Base-by-base conservation (phyloP, 495 filamentous ascomycete genomes). In the Bombardia bombarda region DNA sequence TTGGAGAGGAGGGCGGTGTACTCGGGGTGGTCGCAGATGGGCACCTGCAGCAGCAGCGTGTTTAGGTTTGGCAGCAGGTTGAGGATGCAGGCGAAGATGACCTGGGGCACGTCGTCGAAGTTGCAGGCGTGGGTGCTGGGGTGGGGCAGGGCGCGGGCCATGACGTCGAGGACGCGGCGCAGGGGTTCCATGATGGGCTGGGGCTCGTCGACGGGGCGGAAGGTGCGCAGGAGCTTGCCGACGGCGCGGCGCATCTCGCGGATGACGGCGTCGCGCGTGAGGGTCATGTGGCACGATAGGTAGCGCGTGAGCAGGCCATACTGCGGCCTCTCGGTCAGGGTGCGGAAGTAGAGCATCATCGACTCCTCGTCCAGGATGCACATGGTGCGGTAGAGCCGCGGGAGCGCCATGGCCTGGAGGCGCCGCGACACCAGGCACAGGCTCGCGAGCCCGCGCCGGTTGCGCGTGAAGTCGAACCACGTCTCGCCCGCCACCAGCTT, bases 401-500 rank as follows among this genome's bases (percentile, higher is more conserved):
- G 60, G 16, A 23, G 44, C n/a, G 57, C 57, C n/a, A 51, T 18
- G 25, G 40, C 33, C n/a, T 13, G 14, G 7, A 55, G 34, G 18
- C 37, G 33, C 14, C 49, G 55, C 6, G 52, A 55, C 1, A 48
- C 55, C 2, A 35, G 55, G 25, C 55, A 58, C 24, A 51, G 20
- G 35, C 50, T 55, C 42, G 40, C 41, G 2, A 63, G 51, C 28
- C 52, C 57, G 38, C 52, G 49, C 19, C 60, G 57, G 21, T 47
- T 45, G 22, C 55, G 50, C 8, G 55, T 63, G 43, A 51, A 55
- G 23, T 56, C 55, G 43, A 46, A 55, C 60, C 60, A 63, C 13
- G 51, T 42, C 45, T 63, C 60, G n/a, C 49, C 55, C 28, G 35
- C 41, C 13, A 55, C 43, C 3, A 61, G 53, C 39, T 57, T 50